Conservation (phyloP, 2,329 filamentous ascomycete species). For the Aspergillus texensis region DNA sequence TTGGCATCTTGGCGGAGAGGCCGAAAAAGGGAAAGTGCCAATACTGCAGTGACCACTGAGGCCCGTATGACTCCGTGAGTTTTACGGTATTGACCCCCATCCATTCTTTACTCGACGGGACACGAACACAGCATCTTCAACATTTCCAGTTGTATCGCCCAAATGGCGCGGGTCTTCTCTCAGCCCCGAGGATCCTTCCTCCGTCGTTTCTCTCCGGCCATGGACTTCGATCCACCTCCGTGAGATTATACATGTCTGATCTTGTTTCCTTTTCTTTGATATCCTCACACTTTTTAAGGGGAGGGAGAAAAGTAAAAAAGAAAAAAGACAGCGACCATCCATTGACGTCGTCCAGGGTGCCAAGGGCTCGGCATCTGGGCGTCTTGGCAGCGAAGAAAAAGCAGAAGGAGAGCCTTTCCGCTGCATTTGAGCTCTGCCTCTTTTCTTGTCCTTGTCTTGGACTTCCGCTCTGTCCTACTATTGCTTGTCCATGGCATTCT, state of each 20-base stretch:
- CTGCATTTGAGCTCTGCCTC: slow-evolving; percentile 14
- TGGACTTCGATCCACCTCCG: background rate
- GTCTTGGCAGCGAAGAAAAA: slow-evolving; percentile 27
- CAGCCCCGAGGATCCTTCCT: background rate
- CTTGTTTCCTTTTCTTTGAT: background rate
- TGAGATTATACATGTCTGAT: background rate
- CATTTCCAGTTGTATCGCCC: background rate
- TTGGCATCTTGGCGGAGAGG: slow-evolving; percentile 25
- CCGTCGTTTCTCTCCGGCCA: background rate
- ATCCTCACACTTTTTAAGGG: background rate
- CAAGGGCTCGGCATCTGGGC: slow-evolving; percentile 39
- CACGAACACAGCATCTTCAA: background rate
- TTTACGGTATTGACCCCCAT: background rate
- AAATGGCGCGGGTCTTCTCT: background rate
- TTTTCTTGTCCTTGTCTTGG: slow-evolving; percentile 25
- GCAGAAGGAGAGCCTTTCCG: slow-evolving; percentile 21
- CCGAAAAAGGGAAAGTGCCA: background rate
- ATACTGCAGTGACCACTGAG: slow-evolving; percentile 2
- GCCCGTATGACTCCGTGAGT: background rate
- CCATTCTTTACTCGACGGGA: background rate
- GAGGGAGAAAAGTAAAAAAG: background rate
- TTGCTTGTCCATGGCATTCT: slow-evolving; percentile 20
- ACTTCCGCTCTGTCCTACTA: slow-evolving; percentile 24
- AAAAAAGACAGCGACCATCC: slow-evolving; percentile 8
- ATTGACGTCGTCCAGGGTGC: slow-evolving; percentile 23